These are phyloP conservation scores for Monilinia laxa DNA, from an alignment of 2,329 filamentous ascomycete genomes.

Conservation along the genomic window DNA sequence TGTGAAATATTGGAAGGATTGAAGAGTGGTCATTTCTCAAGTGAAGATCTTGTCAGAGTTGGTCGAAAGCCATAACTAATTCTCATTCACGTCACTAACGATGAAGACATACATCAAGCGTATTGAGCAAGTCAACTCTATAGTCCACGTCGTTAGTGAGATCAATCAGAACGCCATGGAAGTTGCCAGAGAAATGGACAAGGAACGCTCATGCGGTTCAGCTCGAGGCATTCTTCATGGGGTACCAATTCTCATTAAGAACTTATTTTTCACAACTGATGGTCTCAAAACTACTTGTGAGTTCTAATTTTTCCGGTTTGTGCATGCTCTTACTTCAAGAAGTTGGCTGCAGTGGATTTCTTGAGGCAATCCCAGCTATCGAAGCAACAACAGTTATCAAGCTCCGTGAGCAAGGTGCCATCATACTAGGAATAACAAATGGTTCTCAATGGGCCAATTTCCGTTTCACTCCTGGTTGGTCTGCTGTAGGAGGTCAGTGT, in stretches of 20 bases:
- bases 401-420: constrained; percentile 24
- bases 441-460: constrained; percentile 56
- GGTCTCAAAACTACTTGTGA: constrained; percentile 53
- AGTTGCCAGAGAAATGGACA: constrained; percentile 29
- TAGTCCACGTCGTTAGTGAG: constrained; percentile 25
- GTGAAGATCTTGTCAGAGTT: constrained; percentile 20
- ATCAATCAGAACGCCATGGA: constrained; percentile 30
- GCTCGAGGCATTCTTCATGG: constrained; percentile 49
- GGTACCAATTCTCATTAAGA: constrained; percentile 58
- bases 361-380: constrained; percentile 50
- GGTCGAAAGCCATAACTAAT: background rate
- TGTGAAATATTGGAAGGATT: constrained; percentile 3
- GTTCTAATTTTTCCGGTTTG: background rate
- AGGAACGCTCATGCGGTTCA: constrained; percentile 25
- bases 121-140: constrained; percentile 20
- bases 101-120: constrained; percentile 20
- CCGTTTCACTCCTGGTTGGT: constrained; percentile 58
- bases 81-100: background rate
- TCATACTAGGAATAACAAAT: constrained; percentile 36
- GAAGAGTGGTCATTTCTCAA: constrained; percentile 2
- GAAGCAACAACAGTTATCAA: constrained; percentile 51
- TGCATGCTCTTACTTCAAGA: constrained; percentile 36
- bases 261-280: constrained; percentile 61
- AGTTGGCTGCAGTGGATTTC: constrained; percentile 42
- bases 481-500: constrained; percentile 59